These are phyloP conservation scores for Calocybe cyanea DNA, from an alignment of 768 basidiomycete species.

Conservation along the genomic window DNA sequence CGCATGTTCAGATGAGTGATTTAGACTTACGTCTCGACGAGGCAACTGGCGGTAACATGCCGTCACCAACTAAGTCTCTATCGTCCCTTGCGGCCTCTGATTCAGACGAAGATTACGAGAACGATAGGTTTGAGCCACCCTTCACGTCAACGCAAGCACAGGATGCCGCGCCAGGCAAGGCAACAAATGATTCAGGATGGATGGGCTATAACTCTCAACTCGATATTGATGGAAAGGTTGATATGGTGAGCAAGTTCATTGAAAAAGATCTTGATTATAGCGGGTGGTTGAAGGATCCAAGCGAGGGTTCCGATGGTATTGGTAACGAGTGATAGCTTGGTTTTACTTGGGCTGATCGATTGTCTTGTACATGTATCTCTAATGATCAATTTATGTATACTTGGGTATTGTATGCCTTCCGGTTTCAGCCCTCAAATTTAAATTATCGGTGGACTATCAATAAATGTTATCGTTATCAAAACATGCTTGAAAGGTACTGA, in stretches of 20 bases:
- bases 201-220: conserved; percentile 56
- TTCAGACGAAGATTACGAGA: conserved; percentile 18
- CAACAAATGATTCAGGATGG: conserved; percentile 27
- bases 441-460: too few species aligned
- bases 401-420: too few species aligned
- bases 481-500: background rate
- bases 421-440: too few species aligned
- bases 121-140: conserved; percentile 24
- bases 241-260: conserved; percentile 49
- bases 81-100: conserved; percentile 32
- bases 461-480: too few species aligned
- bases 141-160: conserved; percentile 31
- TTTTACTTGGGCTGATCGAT: too few species aligned
- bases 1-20: too few species aligned
- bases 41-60: conserved; percentile 14
- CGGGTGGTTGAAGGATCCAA: conserved; percentile 45
- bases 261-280: conserved; percentile 57
- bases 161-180: conserved; percentile 5
- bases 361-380: too few species aligned
- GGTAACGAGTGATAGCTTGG: too few species aligned
- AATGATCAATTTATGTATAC: too few species aligned
- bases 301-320: conserved; percentile 12
- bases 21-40: background rate
- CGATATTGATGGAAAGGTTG: conserved; percentile 51
- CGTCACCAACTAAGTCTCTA: conserved; percentile 30